Conservation (phyloP, 2,329 filamentous ascomycete genomes). For the Colletotrichum chrysophilum region DNA sequence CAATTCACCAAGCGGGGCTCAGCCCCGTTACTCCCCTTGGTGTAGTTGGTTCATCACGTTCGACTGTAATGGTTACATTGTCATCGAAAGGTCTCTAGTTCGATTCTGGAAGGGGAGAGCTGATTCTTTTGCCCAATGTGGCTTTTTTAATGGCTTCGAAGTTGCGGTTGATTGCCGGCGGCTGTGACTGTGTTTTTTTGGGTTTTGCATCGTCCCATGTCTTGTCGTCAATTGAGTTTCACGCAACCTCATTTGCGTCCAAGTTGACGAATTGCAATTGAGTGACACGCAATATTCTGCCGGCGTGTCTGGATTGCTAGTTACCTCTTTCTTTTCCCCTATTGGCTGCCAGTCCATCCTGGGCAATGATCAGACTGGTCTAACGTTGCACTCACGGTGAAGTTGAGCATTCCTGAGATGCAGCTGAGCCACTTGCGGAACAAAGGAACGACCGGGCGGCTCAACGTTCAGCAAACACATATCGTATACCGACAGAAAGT, state of each 20-base stretch:
- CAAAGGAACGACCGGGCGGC: too few relatives aligned
- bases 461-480: too few relatives aligned
- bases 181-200: not conserved
- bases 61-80: not conserved
- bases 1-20: not conserved
- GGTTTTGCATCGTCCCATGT: not conserved
- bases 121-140: not conserved
- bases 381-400: rapidly evolving
- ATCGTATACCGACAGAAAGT: too few relatives aligned
- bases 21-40: not conserved
- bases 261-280: not conserved
- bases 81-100: slow-evolving; percentile 15
- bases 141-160: not conserved
- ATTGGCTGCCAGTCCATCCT: rapidly evolving
- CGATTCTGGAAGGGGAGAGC: slow-evolving; percentile 16
- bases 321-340: not conserved
- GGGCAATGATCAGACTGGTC: rapidly evolving
- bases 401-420: not conserved
- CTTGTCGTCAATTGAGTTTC: not conserved
- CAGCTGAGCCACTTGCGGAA: too few relatives aligned
- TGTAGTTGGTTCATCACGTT: not conserved
- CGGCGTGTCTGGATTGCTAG: rapidly evolving
- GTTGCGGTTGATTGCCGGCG: not conserved
- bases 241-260: not conserved
- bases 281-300: not conserved